These are phyloP conservation scores for Exophiala sideris DNA, from an alignment of 2,329 filamentous ascomycete genomes.

Conservation along the genomic window DNA sequence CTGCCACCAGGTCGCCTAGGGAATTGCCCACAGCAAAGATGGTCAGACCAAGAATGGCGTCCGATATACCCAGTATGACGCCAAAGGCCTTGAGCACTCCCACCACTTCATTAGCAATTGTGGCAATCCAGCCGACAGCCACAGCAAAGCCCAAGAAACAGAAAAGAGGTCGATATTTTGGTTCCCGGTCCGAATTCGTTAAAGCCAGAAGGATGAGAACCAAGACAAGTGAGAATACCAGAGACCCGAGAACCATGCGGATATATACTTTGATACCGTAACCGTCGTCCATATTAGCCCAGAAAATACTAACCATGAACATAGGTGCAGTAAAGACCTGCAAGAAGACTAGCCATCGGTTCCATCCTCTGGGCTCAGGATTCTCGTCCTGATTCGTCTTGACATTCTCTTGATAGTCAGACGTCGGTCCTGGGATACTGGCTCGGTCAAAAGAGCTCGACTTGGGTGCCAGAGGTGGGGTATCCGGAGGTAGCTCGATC, in stretches of 20 bases:
- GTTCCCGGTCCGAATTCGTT: slow-evolving; percentile 65
- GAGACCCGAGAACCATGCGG: slow-evolving; percentile 58
- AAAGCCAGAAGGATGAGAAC: slow-evolving; percentile 65
- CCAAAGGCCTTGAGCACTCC: slow-evolving; percentile 90
- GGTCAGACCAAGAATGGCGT: slow-evolving; percentile 90
- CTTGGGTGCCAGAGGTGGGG: slow-evolving; percentile 31
- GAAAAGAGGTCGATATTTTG: slow-evolving; percentile 71
- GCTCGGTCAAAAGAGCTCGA: slow-evolving; percentile 2
- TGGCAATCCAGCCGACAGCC: slow-evolving; percentile 92
- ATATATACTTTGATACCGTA: slow-evolving; percentile 47
- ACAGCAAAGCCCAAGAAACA: slow-evolving; percentile 90
- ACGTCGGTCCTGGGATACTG: slow-evolving; percentile 31
- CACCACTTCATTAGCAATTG: slow-evolving; percentile 92
- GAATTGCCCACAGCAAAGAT: slow-evolving; percentile 97
- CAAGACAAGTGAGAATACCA: slow-evolving; percentile 65
- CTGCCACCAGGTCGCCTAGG: slow-evolving; percentile 86
- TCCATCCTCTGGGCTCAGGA: slow-evolving; percentile 62
- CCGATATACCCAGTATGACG: slow-evolving; percentile 79
- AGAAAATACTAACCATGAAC: slow-evolving; percentile 74
- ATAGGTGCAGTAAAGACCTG: slow-evolving; percentile 85
- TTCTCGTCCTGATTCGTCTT: slow-evolving; percentile 37
- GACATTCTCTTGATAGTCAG: slow-evolving; percentile 38
- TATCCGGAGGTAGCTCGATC: slow-evolving; percentile 38
- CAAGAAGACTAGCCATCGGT: slow-evolving; percentile 80
- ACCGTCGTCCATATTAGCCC: slow-evolving; percentile 51